These are phyloP conservation scores for button mushroom (Agaricus bisporus) DNA, from an alignment of 768 basidiomycete genomes.

Conservation along the genomic window DNA sequence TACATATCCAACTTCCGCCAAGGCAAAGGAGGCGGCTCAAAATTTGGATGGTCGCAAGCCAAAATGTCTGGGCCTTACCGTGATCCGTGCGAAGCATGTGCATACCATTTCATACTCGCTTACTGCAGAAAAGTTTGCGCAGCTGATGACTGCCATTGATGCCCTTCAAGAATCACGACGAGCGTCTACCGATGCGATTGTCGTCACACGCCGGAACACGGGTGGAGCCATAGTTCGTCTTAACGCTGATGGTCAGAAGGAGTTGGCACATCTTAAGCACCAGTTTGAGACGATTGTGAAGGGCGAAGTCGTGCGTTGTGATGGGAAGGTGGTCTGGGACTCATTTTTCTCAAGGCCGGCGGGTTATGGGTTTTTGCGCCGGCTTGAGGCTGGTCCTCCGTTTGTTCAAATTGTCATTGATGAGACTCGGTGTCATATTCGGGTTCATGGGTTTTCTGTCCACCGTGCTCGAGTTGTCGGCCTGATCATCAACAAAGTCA, in stretches of 20 bases:
- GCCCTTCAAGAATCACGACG: slow-evolving; percentile 33
- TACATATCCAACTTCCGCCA: slow-evolving; percentile 41
- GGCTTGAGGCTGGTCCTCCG: slow-evolving; percentile 31
- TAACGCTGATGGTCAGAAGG: slow-evolving; percentile 40
- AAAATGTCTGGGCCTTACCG: slow-evolving; percentile 36
- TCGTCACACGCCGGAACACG: slow-evolving; percentile 12
- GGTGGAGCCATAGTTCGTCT: slow-evolving; percentile 36
- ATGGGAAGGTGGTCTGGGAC: slow-evolving; percentile 59
- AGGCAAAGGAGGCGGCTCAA: slow-evolving; percentile 46
- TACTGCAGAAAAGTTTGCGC: slow-evolving; percentile 27
- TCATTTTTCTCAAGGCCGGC: slow-evolving; percentile 42
- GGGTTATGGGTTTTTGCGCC: slow-evolving; percentile 39
- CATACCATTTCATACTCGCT: slow-evolving; percentile 46
- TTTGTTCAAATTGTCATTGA: slow-evolving; percentile 41
- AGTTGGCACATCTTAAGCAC: slow-evolving; percentile 50
- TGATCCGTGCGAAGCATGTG: slow-evolving; percentile 46
- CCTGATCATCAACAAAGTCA: slow-evolving; percentile 42
- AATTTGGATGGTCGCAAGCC: slow-evolving; percentile 43
- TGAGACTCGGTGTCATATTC: slow-evolving; percentile 34
- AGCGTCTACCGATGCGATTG: slow-evolving; percentile 22
- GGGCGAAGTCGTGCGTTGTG: slow-evolving; percentile 50
- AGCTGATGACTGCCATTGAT: slow-evolving; percentile 38
- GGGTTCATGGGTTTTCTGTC: slow-evolving; percentile 45
- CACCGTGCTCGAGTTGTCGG: slow-evolving; percentile 34
- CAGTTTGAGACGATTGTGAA: slow-evolving; percentile 56